Conservation (phyloP, 768 basidiomycete genomes). For the Lentinus tigrinus region DNA sequence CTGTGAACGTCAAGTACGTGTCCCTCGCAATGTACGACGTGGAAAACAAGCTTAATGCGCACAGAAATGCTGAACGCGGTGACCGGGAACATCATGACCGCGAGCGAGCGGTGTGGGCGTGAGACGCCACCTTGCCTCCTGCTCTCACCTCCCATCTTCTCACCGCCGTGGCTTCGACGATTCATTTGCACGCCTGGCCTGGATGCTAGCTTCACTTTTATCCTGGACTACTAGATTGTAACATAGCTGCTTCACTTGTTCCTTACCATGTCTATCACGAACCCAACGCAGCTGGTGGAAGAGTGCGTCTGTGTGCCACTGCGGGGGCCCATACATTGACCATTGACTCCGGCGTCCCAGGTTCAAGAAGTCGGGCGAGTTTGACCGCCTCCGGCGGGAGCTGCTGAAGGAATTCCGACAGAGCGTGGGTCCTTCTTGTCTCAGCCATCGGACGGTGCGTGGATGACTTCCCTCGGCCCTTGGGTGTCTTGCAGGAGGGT, state of each 20-base stretch:
- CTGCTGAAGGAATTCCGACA: conserved; percentile 60
- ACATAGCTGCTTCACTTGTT: neutral
- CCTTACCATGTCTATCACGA: conserved; percentile 47
- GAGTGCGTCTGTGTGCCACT: conserved; percentile 43
- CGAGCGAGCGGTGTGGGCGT: conserved; percentile 10
- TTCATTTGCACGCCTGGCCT: neutral
- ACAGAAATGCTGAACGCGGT: neutral
- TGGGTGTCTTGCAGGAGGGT: conserved; percentile 42
- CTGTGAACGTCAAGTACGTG: conserved; percentile 8
- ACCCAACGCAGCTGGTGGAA: conserved; percentile 60
- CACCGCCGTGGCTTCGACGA: conserved; percentile 7
- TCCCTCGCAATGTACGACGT: conserved; percentile 4
- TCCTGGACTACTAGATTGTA: neutral
- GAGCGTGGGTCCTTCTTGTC: conserved; percentile 44
- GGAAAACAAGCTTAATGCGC: neutral
- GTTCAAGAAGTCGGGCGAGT: conserved; percentile 80
- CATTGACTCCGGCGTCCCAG: conserved; percentile 34
- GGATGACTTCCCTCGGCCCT: conserved; percentile 4
- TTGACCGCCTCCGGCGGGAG: conserved; percentile 68
- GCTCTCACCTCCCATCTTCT: conserved; percentile 13
- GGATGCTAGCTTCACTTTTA: conserved; percentile 2
- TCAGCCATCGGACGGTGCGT: conserved; percentile 3
- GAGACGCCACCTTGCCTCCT: conserved; percentile 16
- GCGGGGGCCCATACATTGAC: neutral
- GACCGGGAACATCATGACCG: conserved; percentile 9